Evolutionary conservation across 163 green algal genomes (phyloP).

Genomic region (Botryococcus braunii): DNA sequence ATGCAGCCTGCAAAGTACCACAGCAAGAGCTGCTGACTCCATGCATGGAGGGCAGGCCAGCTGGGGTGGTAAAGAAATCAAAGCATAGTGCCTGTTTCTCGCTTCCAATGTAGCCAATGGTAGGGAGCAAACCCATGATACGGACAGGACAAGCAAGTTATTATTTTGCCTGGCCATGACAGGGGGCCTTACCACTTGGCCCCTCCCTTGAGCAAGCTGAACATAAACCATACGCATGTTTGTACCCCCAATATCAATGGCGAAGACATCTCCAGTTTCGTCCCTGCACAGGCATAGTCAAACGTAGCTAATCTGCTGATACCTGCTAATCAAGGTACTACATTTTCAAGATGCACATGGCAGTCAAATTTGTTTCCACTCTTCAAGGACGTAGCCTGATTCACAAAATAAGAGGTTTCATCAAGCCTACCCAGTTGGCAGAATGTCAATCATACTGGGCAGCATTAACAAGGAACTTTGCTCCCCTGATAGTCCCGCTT

Average conservation of each 20-base stretch:
- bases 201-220: constrained; percentile 28
- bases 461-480: constrained; percentile 57
- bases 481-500: constrained; percentile 36
- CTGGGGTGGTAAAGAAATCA: too few species aligned
- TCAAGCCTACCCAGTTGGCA: constrained; percentile 50
- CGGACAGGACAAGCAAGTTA: too few species aligned
- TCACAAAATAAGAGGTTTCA: not conserved
- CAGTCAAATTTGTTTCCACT: not conserved
- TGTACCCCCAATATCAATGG: constrained; percentile 82
- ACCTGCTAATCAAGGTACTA: not conserved
- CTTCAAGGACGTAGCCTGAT: not conserved
- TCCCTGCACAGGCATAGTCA: constrained; percentile 24
- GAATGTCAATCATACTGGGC: constrained; percentile 59
- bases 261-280: constrained; percentile 58
- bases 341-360: not conserved
- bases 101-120: too few species aligned
- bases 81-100: too few species aligned
- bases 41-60: too few species aligned
- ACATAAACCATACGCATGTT: constrained; percentile 80
- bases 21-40: too few species aligned
- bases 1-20: too few species aligned
- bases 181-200: constrained; percentile 12
- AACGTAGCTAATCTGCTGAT: not conserved
- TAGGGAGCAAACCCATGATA: too few species aligned
- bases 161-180: too few species aligned